Conservation (phyloP, 1,284 basidiomycete genomes). For the Ustilago esculenta region DNA sequence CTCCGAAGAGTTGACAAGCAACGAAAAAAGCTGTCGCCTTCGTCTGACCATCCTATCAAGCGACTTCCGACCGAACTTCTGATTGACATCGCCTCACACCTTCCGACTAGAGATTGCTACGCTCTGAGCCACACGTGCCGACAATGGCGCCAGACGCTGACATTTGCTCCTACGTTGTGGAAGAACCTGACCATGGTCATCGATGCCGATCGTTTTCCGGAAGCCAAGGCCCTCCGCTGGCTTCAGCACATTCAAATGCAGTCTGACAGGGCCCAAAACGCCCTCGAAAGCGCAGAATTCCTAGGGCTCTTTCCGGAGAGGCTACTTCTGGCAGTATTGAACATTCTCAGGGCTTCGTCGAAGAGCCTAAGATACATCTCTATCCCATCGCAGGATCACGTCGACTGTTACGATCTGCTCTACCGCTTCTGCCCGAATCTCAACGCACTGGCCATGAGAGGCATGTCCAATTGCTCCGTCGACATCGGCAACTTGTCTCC, state of each 20-base stretch:
- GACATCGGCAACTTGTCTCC: not conserved
- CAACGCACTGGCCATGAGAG: not conserved
- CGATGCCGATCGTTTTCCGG: not conserved
- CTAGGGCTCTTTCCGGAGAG: not conserved
- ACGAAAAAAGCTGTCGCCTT: not conserved
- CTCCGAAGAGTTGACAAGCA: conserved; percentile 23
- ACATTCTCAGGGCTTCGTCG: conserved; percentile 7
- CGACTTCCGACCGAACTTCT: conserved; percentile 18
- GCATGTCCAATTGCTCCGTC: not conserved
- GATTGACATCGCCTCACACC: conserved; percentile 12
- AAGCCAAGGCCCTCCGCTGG: not conserved
- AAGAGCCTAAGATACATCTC: conserved; percentile 10
- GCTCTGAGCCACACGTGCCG: conserved; percentile 19
- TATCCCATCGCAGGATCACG: not conserved
- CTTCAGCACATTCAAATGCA: conserved; percentile 9
- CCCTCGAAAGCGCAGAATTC: conserved; percentile 13
- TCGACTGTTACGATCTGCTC: not conserved
- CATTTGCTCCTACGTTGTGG: conserved; percentile 9
- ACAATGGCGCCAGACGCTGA: conserved; percentile 9
- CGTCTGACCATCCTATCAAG: not conserved
- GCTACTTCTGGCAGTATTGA: conserved; percentile 1
- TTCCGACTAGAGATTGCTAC: not conserved
- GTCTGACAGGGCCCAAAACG: conserved; percentile 2
- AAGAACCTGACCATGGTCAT: not conserved
- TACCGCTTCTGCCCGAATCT: conserved; percentile 17